These are phyloP conservation scores for Tuctoria greenei DNA, from an alignment of 176 grass and related monocot species.

Conservation along the genomic window DNA sequence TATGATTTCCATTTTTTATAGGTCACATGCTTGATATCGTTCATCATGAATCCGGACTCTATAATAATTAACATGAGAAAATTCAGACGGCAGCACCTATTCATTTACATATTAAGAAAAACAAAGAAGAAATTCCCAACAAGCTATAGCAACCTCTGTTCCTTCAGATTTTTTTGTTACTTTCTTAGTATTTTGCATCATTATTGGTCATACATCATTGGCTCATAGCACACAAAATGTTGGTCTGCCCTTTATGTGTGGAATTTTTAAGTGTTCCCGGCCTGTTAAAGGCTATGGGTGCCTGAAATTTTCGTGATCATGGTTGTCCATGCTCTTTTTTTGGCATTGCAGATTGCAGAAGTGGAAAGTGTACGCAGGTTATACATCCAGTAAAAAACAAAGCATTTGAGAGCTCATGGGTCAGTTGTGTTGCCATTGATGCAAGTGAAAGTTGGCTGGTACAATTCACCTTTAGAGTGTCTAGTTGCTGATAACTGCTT, in stretches of 20 bases:
- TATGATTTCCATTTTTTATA: slow-evolving; percentile 17
- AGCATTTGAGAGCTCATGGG: slow-evolving; percentile 57
- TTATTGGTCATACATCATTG: neutral
- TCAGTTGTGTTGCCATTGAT: slow-evolving; percentile 82
- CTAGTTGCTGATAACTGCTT: slow-evolving; percentile 8
- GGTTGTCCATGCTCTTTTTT: slow-evolving; percentile 26
- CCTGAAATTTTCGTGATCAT: slow-evolving; percentile 13
- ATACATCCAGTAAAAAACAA: slow-evolving; percentile 62
- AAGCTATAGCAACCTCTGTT: slow-evolving; percentile 13
- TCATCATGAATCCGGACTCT: neutral
- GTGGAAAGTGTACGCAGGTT: slow-evolving; percentile 62
- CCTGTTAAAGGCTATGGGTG: slow-evolving; percentile 5
- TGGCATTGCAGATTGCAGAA: slow-evolving; percentile 67
- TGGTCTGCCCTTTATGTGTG: neutral
- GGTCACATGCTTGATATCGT: slow-evolving; percentile 9
- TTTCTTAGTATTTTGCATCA: neutral
- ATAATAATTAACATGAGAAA: neutral
- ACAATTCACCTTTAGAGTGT: slow-evolving; percentile 26
- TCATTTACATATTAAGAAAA: neutral
- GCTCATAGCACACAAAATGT: neutral
- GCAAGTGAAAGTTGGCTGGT: slow-evolving; percentile 95
- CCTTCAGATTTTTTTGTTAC: neutral
- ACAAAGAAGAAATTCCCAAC: neutral
- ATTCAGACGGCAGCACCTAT: neutral
- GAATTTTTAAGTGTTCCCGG: neutral